These are phyloP conservation scores for Bryoglossum gracile DNA, from an alignment of 495 filamentous ascomycete genomes.

Conservation along the genomic window DNA sequence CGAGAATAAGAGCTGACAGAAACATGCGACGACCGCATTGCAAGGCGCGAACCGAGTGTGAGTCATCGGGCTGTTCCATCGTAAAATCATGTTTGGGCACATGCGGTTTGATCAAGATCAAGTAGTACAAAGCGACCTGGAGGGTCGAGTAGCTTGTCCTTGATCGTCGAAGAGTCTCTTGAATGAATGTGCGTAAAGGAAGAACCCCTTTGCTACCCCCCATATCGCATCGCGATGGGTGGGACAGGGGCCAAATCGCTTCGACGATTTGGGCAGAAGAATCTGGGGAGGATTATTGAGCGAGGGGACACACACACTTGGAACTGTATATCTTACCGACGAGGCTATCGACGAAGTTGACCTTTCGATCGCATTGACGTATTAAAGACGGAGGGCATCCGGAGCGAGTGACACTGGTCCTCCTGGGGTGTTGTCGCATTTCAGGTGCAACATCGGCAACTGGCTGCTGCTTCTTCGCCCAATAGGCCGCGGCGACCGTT, in stretches of 20 bases:
- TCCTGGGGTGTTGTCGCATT: conserved; percentile 74
- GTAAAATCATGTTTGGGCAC: conserved; percentile 77
- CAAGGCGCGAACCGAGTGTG: conserved; percentile 67
- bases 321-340: conserved; percentile 70
- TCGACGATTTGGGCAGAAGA: conserved; percentile 96
- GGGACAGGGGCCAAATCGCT: conserved; percentile 87
- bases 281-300: conserved; percentile 54
- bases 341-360: conserved; percentile 93
- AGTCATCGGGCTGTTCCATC: conserved; percentile 76
- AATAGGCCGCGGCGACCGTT: conserved; percentile 27
- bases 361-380: conserved; percentile 88
- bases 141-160: conserved; percentile 95
- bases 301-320: conserved; percentile 23
- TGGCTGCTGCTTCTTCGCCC: conserved; percentile 25
- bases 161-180: conserved; percentile 90
- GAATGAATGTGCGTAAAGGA: conserved; percentile 89
- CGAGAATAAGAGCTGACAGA: conserved; percentile 82
- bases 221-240: conserved; percentile 45
- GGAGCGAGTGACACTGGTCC: conserved; percentile 51
- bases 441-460: conserved; percentile 48
- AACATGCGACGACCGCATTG: conserved; percentile 99
- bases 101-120: conserved; percentile 88
- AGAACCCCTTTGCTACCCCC: conserved; percentile 67
- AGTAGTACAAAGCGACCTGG: conserved; percentile 93
- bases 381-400: conserved; percentile 74